Conservation (phyloP, 2,329 filamentous ascomycete genomes). For the Pyrenophora tritici-repentis region DNA sequence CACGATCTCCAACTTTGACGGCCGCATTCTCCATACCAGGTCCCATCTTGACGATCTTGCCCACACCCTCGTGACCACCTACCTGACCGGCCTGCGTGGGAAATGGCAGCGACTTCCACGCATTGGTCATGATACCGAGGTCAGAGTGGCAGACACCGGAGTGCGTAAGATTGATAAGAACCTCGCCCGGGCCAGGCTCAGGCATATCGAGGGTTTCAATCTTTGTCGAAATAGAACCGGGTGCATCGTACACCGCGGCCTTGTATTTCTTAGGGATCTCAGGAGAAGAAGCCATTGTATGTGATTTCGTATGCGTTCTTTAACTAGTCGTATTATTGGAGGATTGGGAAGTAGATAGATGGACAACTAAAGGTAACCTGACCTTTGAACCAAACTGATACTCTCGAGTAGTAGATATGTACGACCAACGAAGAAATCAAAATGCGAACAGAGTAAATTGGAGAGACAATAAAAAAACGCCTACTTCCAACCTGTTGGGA, state of each 20-base stretch:
- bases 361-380: too few species aligned
- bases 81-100: constrained; percentile 66
- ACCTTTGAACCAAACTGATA: too few species aligned
- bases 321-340: too few species aligned
- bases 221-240: constrained; percentile 68
- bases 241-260: constrained; percentile 67
- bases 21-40: constrained; percentile 60
- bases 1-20: constrained; percentile 68
- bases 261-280: constrained; percentile 63
- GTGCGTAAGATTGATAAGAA: constrained; percentile 66
- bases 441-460: too few species aligned
- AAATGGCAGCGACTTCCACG: constrained; percentile 61
- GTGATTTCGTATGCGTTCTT: too few species aligned
- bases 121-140: constrained; percentile 55
- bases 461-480: too few species aligned
- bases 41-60: constrained; percentile 68
- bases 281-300: background rate
- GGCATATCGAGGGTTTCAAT: constrained; percentile 67
- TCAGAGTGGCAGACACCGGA: constrained; percentile 70
- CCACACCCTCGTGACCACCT: constrained; percentile 72
- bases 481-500: too few species aligned
- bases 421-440: too few species aligned
- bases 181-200: constrained; percentile 66
- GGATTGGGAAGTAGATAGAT: too few species aligned
- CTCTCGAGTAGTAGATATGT: too few species aligned